A percentile compares a stretch with the other conserved stretches of the same genome.
Evolutionary conservation across 805 yeast genomes (phyloP).

Genomic region (Monosporozyma siamensis): DNA sequence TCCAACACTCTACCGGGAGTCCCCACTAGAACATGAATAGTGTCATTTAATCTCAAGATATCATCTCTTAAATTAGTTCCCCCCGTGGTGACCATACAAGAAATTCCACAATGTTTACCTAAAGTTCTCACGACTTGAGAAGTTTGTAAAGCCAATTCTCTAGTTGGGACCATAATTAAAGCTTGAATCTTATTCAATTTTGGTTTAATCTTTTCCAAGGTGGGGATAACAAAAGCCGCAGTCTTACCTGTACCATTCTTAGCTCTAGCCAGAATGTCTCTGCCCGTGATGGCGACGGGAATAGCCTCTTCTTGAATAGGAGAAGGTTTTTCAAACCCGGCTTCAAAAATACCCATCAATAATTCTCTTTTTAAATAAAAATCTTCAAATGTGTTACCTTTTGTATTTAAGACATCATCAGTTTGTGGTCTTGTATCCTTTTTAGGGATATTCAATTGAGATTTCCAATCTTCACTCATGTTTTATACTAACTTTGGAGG

Average conservation of each 20-base stretch:
- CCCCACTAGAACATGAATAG: conserved; percentile 91
- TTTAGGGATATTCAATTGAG: conserved; percentile 60
- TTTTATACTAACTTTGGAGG: neutral
- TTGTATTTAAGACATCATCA: conserved; percentile 86
- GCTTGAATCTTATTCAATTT: conserved; percentile 81
- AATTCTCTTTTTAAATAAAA: conserved; percentile 86
- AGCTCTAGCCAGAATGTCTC: conserved; percentile 95
- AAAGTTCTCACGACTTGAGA: conserved; percentile 94
- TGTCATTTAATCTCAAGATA: conserved; percentile 82
- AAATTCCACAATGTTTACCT: conserved; percentile 85
- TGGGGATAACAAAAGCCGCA: conserved; percentile 92
- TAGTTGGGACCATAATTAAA: conserved; percentile 88
- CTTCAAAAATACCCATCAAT: conserved; percentile 97
- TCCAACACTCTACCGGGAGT: conserved; percentile 97
- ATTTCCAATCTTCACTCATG: conserved; percentile 52
- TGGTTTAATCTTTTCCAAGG: conserved; percentile 82
- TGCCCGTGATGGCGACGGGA: conserved; percentile 89
- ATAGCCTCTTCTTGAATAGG: conserved; percentile 97
- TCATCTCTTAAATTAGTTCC: conserved; percentile 93
- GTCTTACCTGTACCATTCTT: conserved; percentile 99
- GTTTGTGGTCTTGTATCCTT: conserved; percentile 95
- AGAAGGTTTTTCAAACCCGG: conserved; percentile 96
- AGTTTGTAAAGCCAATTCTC: conserved; percentile 95
- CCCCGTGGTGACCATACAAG: conserved; percentile 97
- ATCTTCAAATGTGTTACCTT: conserved; percentile 87